Evolutionary conservation across 257 asterid genomes (phyloP).

Genomic region (Euphrasia confusa): DNA sequence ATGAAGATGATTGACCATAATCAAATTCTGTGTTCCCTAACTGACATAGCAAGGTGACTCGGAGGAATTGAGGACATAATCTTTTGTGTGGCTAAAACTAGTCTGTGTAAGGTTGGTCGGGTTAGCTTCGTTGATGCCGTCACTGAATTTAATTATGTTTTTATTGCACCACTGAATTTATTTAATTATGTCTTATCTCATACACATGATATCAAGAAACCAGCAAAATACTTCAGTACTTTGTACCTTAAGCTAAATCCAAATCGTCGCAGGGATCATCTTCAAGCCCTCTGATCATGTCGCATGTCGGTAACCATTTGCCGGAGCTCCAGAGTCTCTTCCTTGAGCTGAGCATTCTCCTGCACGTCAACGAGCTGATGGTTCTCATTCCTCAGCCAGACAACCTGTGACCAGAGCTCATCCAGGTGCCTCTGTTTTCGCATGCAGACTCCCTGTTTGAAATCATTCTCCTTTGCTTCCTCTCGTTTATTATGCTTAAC

Average conservation of each 20-base stretch:
- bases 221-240: no score
- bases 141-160: conserved; percentile 18
- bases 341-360: conserved; percentile 69
- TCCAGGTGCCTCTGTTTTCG: conserved; percentile 86
- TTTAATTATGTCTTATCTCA: conserved; percentile 21
- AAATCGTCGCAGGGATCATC: conserved; percentile 40
- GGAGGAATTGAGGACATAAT: conserved; percentile 9
- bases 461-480: conserved; percentile 84
- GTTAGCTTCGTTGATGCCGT: conserved; percentile 8
- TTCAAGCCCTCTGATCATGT: conserved; percentile 42
- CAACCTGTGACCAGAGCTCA: conserved; percentile 88
- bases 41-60: conserved; percentile 11
- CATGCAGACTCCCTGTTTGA: conserved; percentile 96
- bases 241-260: conserved; percentile 10
- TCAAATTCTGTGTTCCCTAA: conserved; percentile 18
- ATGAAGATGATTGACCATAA: conserved; percentile 18
- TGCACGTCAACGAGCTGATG: conserved; percentile 58
- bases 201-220: conserved; percentile 18
- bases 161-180: conserved; percentile 21
- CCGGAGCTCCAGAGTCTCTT: conserved; percentile 66
- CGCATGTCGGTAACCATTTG: conserved; percentile 61
- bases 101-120: conserved; percentile 1
- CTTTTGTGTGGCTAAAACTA: conserved; percentile 18
- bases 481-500: conserved; percentile 59
- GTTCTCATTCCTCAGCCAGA: conserved; percentile 77